A percentile compares a stretch with the other conserved stretches of the same genome.
phyloP scores from a whole-genome alignment of 2,329 filamentous ascomycete genomes.

The Fusarium acutatum region DNA sequence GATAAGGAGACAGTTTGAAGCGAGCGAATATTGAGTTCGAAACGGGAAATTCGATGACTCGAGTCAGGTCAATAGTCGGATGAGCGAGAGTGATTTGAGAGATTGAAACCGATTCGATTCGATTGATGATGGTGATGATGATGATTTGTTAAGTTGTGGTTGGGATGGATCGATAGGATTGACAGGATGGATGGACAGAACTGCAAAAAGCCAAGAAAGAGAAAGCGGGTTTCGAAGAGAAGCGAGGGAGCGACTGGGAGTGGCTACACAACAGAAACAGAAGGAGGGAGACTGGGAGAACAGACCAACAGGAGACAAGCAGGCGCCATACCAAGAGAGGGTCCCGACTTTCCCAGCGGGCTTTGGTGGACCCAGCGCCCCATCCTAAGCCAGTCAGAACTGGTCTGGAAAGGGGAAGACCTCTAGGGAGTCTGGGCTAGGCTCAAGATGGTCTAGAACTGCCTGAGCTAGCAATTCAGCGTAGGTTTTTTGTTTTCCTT shows the following conservation, averaged over 20 bases:
- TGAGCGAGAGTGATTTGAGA: slow-evolving; percentile 7
- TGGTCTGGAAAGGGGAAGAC: slow-evolving; percentile 27
- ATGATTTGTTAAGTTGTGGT: slow-evolving; percentile 11
- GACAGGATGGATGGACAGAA: slow-evolving; percentile 19
- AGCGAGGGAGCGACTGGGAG: slow-evolving; percentile 30
- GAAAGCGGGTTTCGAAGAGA: slow-evolving; percentile 34
- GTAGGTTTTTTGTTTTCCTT: slow-evolving; percentile 21
- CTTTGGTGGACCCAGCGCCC: slow-evolving; percentile 1
- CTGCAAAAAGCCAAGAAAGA: slow-evolving; percentile 36
- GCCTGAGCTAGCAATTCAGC: background rate
- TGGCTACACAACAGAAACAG: slow-evolving; percentile 22
- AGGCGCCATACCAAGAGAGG: slow-evolving; percentile 25
- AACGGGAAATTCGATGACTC: background rate
- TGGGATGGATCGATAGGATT: background rate
- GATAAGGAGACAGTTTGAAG: background rate
- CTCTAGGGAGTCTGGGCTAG: slow-evolving; percentile 8
- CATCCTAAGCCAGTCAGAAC: slow-evolving; percentile 3
- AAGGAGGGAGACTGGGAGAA: slow-evolving; percentile 21
- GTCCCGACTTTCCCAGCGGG: slow-evolving; percentile 15
- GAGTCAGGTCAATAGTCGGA: background rate
- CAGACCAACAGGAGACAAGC: slow-evolving; percentile 35
- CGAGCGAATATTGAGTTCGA: slow-evolving; percentile 11
- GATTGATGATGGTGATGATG: slow-evolving; percentile 1
- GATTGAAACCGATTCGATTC: background rate
- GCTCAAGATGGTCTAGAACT: slow-evolving; percentile 6